Percentiles rank a stretch among this genome's conserved stretches.
Evolutionary conservation across 129 eudicot genomes (phyloP).

Genomic region (Glebionis coronaria): DNA sequence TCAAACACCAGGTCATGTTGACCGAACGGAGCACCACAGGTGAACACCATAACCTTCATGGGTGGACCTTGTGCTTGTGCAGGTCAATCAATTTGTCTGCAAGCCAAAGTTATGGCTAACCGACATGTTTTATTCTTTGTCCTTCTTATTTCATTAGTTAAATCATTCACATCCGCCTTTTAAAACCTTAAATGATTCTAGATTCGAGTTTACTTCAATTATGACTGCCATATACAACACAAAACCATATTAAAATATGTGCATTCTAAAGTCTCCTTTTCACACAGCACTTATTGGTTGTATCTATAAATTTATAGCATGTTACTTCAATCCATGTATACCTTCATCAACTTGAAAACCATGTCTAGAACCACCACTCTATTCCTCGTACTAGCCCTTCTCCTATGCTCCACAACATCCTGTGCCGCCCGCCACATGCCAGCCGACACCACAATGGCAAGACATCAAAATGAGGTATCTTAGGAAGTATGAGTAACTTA

Average conservation of each 20-base stretch:
- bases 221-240: slow-evolving; percentile 6
- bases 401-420: slow-evolving; percentile 11
- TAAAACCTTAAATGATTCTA: not conserved
- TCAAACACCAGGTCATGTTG: not conserved
- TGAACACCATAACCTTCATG: slow-evolving; percentile 16
- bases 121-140: slow-evolving; percentile 11
- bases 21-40: slow-evolving; percentile 20
- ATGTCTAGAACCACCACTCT: slow-evolving; percentile 24
- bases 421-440: slow-evolving; percentile 10
- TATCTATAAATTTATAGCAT: slow-evolving; percentile 16
- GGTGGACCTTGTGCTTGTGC: not conserved
- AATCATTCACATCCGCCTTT: not conserved
- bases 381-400: slow-evolving; percentile 19
- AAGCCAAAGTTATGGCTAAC: slow-evolving; percentile 12
- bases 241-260: not conserved
- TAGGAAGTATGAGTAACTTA: not conserved
- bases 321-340: not conserved
- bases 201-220: slow-evolving; percentile 17
- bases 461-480: slow-evolving; percentile 31
- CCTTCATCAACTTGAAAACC: slow-evolving; percentile 10
- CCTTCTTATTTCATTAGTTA: not conserved
- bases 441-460: not conserved
- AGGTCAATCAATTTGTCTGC: slow-evolving; percentile 11
- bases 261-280: slow-evolving; percentile 8
- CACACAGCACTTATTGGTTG: slow-evolving; percentile 22